Evolutionary conservation across 257 asterid genomes (phyloP).

Genomic region (Anisodus acutangulus): DNA sequence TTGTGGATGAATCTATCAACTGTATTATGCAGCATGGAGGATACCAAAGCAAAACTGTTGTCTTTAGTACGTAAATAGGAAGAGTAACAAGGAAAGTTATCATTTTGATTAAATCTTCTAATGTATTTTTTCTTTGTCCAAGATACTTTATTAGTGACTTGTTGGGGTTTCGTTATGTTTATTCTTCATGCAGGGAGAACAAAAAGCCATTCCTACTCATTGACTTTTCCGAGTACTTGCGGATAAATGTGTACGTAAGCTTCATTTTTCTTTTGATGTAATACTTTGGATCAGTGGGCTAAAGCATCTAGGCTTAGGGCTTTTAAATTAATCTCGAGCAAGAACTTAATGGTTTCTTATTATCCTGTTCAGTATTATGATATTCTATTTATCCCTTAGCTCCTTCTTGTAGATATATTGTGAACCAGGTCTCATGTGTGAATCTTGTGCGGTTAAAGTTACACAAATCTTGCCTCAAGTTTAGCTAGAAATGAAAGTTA

Average conservation of each 20-base stretch:
- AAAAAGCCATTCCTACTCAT: conserved; percentile 81
- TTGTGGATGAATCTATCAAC: not conserved
- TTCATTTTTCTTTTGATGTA: not conserved
- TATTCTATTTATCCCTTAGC: not conserved
- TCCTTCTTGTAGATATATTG: not conserved
- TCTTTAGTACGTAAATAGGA: not conserved
- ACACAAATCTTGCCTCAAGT: no score
- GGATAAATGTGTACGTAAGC: conserved; percentile 72
- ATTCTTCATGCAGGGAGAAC: conserved; percentile 54
- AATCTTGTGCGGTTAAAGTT: not conserved
- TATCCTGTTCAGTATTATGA: not conserved
- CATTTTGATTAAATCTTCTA: not conserved
- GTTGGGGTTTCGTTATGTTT: conserved; percentile 25
- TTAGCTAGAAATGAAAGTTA: no score
- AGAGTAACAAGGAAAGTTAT: not conserved
- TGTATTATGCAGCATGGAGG: not conserved
- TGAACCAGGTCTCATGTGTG: not conserved
- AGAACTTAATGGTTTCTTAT: not conserved
- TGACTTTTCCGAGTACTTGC: conserved; percentile 75
- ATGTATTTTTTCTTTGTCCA: conserved; percentile 2
- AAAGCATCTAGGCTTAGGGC: no score
- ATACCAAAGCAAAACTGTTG: not conserved
- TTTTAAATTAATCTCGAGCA: not conserved
- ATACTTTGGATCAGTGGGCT: not conserved
- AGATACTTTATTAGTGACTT: not conserved